A percentile compares a stretch with the other conserved stretches of the same genome.
Evolutionary conservation across 2,329 filamentous ascomycete genomes (phyloP).

Genomic region (Colletotrichum plurivorum): DNA sequence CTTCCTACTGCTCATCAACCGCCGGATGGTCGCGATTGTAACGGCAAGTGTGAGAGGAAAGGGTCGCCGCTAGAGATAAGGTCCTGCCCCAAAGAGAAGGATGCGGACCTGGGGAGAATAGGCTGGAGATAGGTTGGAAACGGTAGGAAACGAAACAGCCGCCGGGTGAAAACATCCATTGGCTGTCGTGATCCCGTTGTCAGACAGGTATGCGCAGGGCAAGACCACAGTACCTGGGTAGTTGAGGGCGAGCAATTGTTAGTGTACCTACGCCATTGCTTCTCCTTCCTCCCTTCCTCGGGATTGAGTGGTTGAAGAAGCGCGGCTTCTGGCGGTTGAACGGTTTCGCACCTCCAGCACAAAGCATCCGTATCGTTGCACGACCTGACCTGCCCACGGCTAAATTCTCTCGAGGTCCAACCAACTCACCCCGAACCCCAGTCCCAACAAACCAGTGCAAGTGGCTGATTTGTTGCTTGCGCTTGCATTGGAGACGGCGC

Average conservation of each 20-base stretch:
- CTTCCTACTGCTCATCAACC: constrained; percentile 28
- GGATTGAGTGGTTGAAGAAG: constrained; percentile 11
- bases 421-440: not conserved
- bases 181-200: not conserved
- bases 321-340: constrained; percentile 21
- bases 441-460: not conserved
- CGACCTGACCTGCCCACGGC: no score
- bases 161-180: not conserved
- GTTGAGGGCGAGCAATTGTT: no score
- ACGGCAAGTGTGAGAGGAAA: constrained; percentile 26
- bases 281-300: no score
- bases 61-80: not conserved
- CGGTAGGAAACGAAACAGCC: not conserved
- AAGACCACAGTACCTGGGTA: not conserved
- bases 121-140: not conserved
- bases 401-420: not conserved
- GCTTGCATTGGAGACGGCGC: not conserved
- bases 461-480: not conserved
- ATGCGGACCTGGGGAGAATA: not conserved
- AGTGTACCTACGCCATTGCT: no score
- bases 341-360: no score
- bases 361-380: no score
- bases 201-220: not conserved
- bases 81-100: no score
- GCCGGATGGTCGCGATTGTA: constrained; percentile 19